Conservation (phyloP, 2,329 filamentous ascomycete genomes). For the Talaromyces amestolkiae region DNA sequence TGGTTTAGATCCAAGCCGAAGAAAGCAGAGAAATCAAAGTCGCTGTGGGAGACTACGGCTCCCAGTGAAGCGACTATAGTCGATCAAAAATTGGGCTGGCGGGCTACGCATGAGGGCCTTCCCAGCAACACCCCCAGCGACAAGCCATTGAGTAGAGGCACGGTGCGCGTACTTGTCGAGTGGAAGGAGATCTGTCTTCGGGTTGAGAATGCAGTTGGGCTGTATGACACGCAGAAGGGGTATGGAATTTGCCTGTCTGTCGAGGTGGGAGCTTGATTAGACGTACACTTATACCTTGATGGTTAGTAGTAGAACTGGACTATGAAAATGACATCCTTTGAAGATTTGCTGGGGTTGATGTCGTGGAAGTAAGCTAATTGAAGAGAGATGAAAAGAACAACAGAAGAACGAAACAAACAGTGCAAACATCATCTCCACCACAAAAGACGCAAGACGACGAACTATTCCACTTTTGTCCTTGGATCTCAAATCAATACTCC, state of each 20-base stretch:
- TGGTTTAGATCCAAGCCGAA: conserved; percentile 15
- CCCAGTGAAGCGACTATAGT: conserved; percentile 23
- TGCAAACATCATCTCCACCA: conserved; percentile 22
- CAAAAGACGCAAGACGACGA: background rate
- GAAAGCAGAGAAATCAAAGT: conserved; percentile 22
- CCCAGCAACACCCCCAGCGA: background rate
- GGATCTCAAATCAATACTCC: background rate
- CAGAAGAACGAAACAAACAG: conserved; percentile 20
- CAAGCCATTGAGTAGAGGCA: conserved; percentile 23
- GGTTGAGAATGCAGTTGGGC: conserved; percentile 44
- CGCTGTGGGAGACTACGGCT: conserved; percentile 16
- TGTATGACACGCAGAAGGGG: conserved; percentile 43
- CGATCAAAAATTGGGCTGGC: conserved; percentile 33
- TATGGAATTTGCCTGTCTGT: conserved; percentile 34
- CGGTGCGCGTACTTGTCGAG: conserved; percentile 33
- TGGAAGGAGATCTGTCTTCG: conserved; percentile 43
- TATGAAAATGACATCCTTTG: background rate
- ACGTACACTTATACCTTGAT: conserved; percentile 7
- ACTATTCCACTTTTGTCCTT: conserved; percentile 1
- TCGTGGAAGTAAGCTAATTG: background rate
- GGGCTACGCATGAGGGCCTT: conserved; percentile 22
- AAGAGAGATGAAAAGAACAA: background rate
- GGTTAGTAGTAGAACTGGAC: background rate
- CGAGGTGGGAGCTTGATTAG: conserved; percentile 29
- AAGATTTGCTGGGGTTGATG: background rate